A percentile compares a stretch with the other conserved stretches of the same genome.
phyloP scores from a whole-genome alignment of 116 monocot species.

The Phalaenopsis hybrid region DNA sequence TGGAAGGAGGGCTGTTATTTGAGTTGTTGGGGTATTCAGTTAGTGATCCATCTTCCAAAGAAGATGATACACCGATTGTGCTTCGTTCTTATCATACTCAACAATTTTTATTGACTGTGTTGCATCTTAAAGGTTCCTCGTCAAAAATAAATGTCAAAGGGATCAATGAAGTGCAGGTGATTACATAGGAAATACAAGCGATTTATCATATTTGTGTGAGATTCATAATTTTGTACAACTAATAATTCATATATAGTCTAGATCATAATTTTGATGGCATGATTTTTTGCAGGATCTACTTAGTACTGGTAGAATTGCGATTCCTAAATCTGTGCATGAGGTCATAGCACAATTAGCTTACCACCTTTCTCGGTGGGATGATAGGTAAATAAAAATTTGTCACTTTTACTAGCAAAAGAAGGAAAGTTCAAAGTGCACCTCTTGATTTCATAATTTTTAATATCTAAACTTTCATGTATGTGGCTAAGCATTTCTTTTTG shows the following conservation, averaged over 20 bases:
- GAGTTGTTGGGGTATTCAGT: no score
- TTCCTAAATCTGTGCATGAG: no score
- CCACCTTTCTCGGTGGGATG: no score
- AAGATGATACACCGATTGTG: no score
- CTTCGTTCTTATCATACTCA: background rate
- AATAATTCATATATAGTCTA: background rate
- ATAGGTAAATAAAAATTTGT: slow-evolving; percentile 22
- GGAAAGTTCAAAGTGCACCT: background rate
- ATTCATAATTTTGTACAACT: background rate
- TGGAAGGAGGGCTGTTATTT: no score
- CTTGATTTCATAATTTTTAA: background rate
- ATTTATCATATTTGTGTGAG: background rate
- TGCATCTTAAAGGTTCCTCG: slow-evolving; percentile 12
- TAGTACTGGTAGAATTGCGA: no score
- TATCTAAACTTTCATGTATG: no score
- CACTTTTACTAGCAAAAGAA: no score
- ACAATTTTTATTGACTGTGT: no score
- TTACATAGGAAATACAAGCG: background rate
- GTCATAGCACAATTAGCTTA: no score
- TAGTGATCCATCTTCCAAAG: no score
- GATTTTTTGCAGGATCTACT: background rate
- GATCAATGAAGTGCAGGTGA: slow-evolving; percentile 33
- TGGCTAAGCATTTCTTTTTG: no score
- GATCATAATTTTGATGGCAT: background rate
- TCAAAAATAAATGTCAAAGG: slow-evolving; percentile 55